Evolutionary conservation across 2,329 filamentous ascomycete species (phyloP), one percentile per base, ranked within the genome.

Genomic region (Byssochlamys sp.): DNA sequence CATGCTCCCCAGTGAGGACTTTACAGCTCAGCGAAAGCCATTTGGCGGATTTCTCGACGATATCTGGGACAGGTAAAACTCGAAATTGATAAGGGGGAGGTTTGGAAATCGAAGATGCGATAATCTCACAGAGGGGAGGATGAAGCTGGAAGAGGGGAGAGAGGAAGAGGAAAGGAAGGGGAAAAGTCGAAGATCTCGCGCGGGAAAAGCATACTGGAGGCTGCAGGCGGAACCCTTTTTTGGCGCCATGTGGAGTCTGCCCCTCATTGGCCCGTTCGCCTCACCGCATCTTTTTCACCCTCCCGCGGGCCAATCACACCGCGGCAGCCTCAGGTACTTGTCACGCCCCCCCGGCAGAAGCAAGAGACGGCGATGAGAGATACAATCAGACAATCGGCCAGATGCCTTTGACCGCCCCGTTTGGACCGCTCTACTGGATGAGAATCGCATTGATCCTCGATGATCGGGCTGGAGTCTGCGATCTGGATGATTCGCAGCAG

Each of bases 1-100:
- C 80, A 76, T 75, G 78, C 80, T 84, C 85, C 86, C 86, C 84
- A 91, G 88, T 86, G 85, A 75, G 85, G 83, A 78, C 83, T 90
- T 91, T 91, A 95, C 87, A 92, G 89, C 88, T 87, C 87, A 89
- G 85, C 86, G 86, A 88, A 80, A 81, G 86, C 85, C 85, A 78
- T 78, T 81, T 84, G 83, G 84, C 84, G 83, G 85, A 86, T 78
- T 80, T 80, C 80, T 88, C 85, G 86, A 88, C 85, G 80, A 86
- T 87, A 85, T 84, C 82, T 80, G 70, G 61, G 65, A 66, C 57
- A 62, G 57, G 39, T 45, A 45, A 45, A 45, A 45, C n/a, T 45
- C 57, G 62, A 63, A 50, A 58, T 61, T 55, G 57, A 48, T 55
- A 49, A 65, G 62, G 70, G 65, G 63, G 69, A 57, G 63, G 70